phyloP scores from a whole-genome alignment of 179 eudicot species.

The Gypsophila paniculata region DNA sequence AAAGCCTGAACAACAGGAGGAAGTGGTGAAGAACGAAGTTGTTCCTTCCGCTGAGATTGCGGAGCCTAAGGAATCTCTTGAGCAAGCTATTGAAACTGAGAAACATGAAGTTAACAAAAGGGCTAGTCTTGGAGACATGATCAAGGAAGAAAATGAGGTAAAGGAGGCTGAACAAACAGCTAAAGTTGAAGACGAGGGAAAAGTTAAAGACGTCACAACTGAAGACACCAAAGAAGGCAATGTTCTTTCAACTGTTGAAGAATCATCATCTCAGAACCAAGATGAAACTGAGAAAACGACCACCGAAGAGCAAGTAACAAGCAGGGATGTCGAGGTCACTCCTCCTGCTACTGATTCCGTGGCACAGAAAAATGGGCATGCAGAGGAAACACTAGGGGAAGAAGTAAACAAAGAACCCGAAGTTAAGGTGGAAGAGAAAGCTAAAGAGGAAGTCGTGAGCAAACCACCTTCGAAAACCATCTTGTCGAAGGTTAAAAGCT shows the following conservation, averaged over 20 bases:
- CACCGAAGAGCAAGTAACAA: constrained; percentile 25
- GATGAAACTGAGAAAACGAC: constrained; percentile 28
- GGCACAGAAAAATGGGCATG: constrained; percentile 30
- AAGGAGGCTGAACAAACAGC: constrained; percentile 21
- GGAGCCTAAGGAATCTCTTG: constrained; percentile 23
- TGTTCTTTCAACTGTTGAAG: constrained; percentile 18
- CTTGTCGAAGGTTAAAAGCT: constrained; percentile 68
- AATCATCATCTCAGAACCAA: constrained; percentile 11
- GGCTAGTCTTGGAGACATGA: constrained; percentile 40
- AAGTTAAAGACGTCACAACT: constrained; percentile 26
- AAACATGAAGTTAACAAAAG: constrained; percentile 24
- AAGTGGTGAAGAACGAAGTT: constrained; percentile 26
- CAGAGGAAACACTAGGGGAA: constrained; percentile 30
- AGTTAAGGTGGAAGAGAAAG: constrained; percentile 39
- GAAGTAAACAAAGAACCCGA: constrained; percentile 39
- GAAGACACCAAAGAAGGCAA: constrained; percentile 20
- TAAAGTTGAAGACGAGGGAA: constrained; percentile 17
- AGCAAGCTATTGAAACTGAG: constrained; percentile 16
- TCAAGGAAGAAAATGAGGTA: constrained; percentile 32
- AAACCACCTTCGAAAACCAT: constrained; percentile 57
- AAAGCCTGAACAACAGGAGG: constrained; percentile 23
- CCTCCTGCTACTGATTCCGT: constrained; percentile 27
- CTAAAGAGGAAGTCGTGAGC: constrained; percentile 40
- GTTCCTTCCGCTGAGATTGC: constrained; percentile 21
- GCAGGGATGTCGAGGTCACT: constrained; percentile 44